Base-by-base conservation (phyloP, 345 rosid species). In the Eucalyptus coolabah region DNA sequence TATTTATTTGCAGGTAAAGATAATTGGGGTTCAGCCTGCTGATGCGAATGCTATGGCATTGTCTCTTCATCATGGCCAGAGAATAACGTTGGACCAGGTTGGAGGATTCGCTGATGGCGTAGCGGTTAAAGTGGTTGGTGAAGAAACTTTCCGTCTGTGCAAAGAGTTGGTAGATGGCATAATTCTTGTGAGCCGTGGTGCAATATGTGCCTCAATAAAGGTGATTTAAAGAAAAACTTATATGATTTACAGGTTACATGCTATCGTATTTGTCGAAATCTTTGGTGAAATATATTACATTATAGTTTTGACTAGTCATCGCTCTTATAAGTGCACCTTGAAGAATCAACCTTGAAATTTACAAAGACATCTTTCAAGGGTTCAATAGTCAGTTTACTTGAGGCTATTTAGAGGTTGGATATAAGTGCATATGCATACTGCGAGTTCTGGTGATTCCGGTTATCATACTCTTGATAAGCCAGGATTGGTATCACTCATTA, bases 81-180 rank as follows among this genome's bases (percentile, higher is more conserved):
- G 99, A 89, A 97, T 98, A 91, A 92, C 95, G 86, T 89, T 98
- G 93, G 96, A 95, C 92, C 92, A 97, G 88, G 99, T 97, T 94
- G 99, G 99, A 86, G 96, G 98, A 83, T 98, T 98, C 93, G 99
- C 99, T 69, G 99, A 97, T 93, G 99, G 99, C 89, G 99, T 98
- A 59, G 99, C 99, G 89, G 99, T 96, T 90, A 98, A 97, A 94
- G 98, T 93, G 90, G 99, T 98, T 89, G 99, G 99, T 12, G 97
- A 94, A 90, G 99, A 98, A 93, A 96, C 98, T 87, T 98, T 98
- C 89, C 94, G 96, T 30, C 81, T 98, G 77, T 93, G 98, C 93
- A 96, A 91, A 92, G 97, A 96, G 86, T 93, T 96, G 90, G 87
- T 98, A 67, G 99, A 98, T 92, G 99, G 99, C 82, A 95, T 98